Percentiles rank a stretch among this genome's conserved stretches.
phyloP scores from a whole-genome alignment of 2,329 filamentous ascomycete species.

The Sporothrix brunneoviolacea region DNA sequence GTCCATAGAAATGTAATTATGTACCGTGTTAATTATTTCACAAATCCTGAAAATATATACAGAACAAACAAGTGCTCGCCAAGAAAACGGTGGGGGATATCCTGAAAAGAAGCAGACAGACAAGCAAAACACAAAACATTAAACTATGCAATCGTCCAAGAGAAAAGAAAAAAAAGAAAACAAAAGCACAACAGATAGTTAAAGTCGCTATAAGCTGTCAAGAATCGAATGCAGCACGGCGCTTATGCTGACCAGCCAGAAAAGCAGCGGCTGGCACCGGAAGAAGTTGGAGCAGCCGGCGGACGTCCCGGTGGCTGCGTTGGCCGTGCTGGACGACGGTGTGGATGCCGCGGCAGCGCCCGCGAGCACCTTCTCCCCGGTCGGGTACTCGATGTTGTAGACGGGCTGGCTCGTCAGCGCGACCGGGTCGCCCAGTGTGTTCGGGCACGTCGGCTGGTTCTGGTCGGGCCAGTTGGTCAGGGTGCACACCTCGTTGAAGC shows the following conservation, averaged over 20 bases:
- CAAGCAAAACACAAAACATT: neutral
- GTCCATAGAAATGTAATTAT: too few relatives aligned
- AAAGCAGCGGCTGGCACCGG: neutral
- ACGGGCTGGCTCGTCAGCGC: conserved; percentile 34
- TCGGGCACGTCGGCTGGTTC: conserved; percentile 40
- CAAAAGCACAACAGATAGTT: neutral
- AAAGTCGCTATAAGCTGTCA: neutral
- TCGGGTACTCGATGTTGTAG: conserved; percentile 41
- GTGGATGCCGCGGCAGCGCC: conserved; percentile 5
- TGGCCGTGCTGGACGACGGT: neutral
- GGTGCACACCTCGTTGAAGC: conserved; percentile 39
- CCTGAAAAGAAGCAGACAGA: neutral
- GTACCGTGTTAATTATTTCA: too few relatives aligned
- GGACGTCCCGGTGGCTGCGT: neutral
- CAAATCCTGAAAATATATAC: too few relatives aligned
- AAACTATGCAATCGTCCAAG: neutral
- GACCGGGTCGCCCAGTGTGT: conserved; percentile 33
- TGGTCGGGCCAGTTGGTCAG: conserved; percentile 36
- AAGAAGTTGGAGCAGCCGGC: neutral
- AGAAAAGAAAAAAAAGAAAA: neutral
- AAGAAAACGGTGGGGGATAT: conserved; percentile 10
- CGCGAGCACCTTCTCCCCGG: conserved; percentile 35
- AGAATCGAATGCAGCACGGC: neutral
- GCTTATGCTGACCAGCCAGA: neutral
- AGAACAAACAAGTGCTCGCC: neutral